Base-by-base conservation (phyloP, 495 filamentous ascomycete genomes). In the Trypethelium eluteriae region DNA sequence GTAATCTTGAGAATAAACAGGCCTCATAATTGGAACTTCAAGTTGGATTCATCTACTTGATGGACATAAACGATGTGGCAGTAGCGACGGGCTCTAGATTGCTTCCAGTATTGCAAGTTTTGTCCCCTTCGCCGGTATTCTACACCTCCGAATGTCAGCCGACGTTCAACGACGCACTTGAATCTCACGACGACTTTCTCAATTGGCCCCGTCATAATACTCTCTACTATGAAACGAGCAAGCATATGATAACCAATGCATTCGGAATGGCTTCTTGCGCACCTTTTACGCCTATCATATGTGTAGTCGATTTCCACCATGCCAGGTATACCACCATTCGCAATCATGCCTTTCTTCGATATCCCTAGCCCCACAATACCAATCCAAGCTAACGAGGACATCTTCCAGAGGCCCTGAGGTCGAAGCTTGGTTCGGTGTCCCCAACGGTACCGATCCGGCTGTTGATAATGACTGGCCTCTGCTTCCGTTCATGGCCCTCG, bases 241-340 rank as follows among this genome's bases (percentile, higher is more conserved):
- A 59, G 53, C 10, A 36, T 59, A 3, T 9, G 53, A 18, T 59
- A 14, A 59, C 32, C 1, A 59, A 59, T 59, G 63, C 67, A 39
- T 62, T 47, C 38, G 38, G 16, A 34, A 66, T 46, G 57, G 18
- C 36, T 2, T 2, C n/a, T n/a, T 38, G 62, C 41, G 9, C 49
- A 50, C n/a, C 69, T 18, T 78, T 78, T 65, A 53, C 68, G 2
- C 88, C 88, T 18, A 76, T 97, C 76, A 90, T 97, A 63, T 86
- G 88, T 76, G 89, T 98, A 68, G 93, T 98, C 69, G 93, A 91
- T 76, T 98, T 98, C 76, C 93, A 98, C 81, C 94, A 98, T 81
- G 92, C 92, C 69, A 85, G 53, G 53, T 59, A 59, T 14, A 9
- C 18, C 53, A 6, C 6, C 85, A 88, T 89, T 70, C 75, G 81